These are phyloP conservation scores for Macrolepiota albuminosa DNA, from an alignment of 768 basidiomycete species.

Conservation along the genomic window DNA sequence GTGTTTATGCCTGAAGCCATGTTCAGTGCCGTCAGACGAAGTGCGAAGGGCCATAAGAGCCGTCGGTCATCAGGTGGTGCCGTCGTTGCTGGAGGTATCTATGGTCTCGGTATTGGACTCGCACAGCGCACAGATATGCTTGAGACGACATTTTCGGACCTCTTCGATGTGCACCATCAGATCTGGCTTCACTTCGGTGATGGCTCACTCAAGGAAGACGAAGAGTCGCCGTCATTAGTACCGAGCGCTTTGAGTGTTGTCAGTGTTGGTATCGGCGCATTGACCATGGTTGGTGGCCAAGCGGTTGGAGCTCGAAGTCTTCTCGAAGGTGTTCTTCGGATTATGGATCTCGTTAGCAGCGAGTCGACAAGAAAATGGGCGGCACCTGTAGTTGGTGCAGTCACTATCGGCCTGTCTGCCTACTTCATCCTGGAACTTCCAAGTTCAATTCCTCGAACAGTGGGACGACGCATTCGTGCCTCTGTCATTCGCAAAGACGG, in stretches of 20 bases:
- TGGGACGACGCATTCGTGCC: constrained; percentile 78
- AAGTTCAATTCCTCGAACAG: constrained; percentile 78
- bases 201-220: constrained; percentile 25
- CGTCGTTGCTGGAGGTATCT: constrained; percentile 71
- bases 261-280: constrained; percentile 75
- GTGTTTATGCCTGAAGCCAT: constrained; percentile 98
- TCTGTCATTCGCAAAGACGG: constrained; percentile 48
- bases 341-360: constrained; percentile 77
- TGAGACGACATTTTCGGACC: constrained; percentile 76
- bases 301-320: constrained; percentile 69
- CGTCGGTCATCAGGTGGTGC: constrained; percentile 37
- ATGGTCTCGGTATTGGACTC: constrained; percentile 81
- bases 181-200: constrained; percentile 69
- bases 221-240: constrained; percentile 27
- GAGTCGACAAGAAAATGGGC: constrained; percentile 82
- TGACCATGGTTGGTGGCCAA: constrained; percentile 88
- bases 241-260: constrained; percentile 68
- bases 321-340: constrained; percentile 71
- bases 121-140: constrained; percentile 72
- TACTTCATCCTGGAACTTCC: constrained; percentile 90
- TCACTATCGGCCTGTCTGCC: constrained; percentile 64
- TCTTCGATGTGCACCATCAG: constrained; percentile 83
- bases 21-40: constrained; percentile 64
- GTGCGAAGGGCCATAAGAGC: constrained; percentile 35
- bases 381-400: constrained; percentile 77